Evolutionary conservation across 202 grass and related monocot species (phyloP).

Genomic region (Bolboschoenoplectus hybrid): DNA sequence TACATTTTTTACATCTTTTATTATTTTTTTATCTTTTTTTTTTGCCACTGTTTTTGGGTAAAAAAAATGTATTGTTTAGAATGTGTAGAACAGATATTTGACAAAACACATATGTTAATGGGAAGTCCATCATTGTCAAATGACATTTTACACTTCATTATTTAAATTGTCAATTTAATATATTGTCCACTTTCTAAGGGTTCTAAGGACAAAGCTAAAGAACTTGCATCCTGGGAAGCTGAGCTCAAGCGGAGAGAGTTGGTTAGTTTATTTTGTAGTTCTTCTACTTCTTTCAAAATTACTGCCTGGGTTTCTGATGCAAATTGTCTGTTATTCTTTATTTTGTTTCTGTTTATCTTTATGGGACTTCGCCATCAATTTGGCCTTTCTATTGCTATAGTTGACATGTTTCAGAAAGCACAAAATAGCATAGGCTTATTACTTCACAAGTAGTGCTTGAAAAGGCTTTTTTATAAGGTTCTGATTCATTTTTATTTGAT

Average conservation of each 20-base stretch:
- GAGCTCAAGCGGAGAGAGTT: constrained; percentile 78
- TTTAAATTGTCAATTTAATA: neutral
- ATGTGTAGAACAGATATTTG: neutral
- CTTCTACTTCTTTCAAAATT: neutral
- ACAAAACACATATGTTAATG: neutral
- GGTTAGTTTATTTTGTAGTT: constrained; percentile 43
- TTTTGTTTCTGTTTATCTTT: constrained; percentile 12
- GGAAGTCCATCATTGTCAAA: neutral
- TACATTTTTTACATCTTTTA: neutral
- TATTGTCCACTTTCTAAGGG: constrained; percentile 42
- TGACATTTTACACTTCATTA: neutral
- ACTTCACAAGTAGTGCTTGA: neutral
- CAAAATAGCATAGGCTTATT: neutral
- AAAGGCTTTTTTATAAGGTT: neutral
- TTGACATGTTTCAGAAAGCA: constrained; percentile 1
- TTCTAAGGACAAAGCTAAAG: constrained; percentile 69
- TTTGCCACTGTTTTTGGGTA: neutral
- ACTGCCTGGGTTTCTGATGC: neutral
- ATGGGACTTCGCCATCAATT: neutral
- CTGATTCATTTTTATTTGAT: constrained; percentile 2
- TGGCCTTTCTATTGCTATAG: neutral
- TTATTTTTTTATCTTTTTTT: neutral
- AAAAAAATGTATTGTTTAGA: neutral
- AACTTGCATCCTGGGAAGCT: constrained; percentile 79
- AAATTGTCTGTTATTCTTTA: constrained; percentile 12